These are phyloP conservation scores for Darksidea phi DNA, from an alignment of 495 filamentous ascomycete species.

Conservation along the genomic window DNA sequence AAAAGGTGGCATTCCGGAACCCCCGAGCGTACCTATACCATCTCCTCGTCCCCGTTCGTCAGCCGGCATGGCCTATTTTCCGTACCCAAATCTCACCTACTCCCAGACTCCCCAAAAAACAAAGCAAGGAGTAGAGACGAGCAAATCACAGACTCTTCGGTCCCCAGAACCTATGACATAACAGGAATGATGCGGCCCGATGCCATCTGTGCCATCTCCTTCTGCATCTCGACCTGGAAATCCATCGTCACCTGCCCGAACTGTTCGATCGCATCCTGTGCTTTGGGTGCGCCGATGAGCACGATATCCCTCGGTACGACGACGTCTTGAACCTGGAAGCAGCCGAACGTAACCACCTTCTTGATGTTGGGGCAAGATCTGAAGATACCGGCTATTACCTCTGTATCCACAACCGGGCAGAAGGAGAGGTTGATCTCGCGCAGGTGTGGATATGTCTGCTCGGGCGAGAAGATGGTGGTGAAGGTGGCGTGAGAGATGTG, in stretches of 20 bases:
- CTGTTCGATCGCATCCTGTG: constrained; percentile 57
- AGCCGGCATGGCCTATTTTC: no score
- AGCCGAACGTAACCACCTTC: constrained; percentile 77
- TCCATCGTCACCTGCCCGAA: constrained; percentile 47
- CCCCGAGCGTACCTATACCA: no score
- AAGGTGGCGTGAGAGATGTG: constrained; percentile 69
- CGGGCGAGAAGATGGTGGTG: constrained; percentile 63
- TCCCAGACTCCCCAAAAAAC: no score
- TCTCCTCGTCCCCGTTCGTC: no score
- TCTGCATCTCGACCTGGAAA: constrained; percentile 37
- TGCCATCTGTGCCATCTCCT: constrained; percentile 34
- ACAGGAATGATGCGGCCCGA: constrained; percentile 12
- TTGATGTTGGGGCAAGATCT: constrained; percentile 68
- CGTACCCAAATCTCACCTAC: no score
- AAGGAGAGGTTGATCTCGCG: constrained; percentile 75
- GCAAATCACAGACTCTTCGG: neutral
- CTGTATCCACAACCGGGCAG: constrained; percentile 70
- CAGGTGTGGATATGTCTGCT: constrained; percentile 62
- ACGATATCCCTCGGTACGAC: constrained; percentile 70
- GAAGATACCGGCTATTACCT: constrained; percentile 71
- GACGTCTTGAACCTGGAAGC: constrained; percentile 72
- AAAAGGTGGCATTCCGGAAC: no score
- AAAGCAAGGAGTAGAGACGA: no score
- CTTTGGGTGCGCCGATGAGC: constrained; percentile 74
- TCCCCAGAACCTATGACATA: constrained; percentile 6